Evolutionary conservation across 225 moss, liverwort and hornwort genomes (phyloP).

Genomic region (Straminergon stramineum): DNA sequence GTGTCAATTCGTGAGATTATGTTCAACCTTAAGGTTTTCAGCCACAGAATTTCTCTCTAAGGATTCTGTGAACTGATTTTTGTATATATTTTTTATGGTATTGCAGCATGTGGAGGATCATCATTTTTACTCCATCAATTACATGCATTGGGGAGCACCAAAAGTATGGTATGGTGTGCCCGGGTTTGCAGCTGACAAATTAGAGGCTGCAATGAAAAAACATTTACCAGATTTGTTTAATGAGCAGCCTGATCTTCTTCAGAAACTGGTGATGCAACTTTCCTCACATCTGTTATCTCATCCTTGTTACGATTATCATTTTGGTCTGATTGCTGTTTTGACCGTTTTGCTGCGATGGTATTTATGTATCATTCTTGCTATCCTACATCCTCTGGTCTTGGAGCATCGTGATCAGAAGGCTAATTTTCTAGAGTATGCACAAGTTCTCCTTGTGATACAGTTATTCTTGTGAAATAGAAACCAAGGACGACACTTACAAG

Average conservation of each 20-base stretch:
- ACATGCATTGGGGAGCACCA: conserved; percentile 96
- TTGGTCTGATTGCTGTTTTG: background rate
- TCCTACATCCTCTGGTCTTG: background rate
- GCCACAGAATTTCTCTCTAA: background rate
- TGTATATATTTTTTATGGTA: background rate
- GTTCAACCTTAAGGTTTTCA: background rate
- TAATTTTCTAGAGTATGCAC: background rate
- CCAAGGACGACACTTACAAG: background rate
- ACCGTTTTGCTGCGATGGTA: background rate
- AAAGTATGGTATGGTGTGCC: conserved; percentile 99
- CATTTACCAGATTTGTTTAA: conserved; percentile 82
- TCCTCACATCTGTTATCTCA: background rate
- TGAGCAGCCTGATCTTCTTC: conserved; percentile 96
- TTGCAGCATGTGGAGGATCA: conserved; percentile 99
- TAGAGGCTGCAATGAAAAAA: conserved; percentile 86
- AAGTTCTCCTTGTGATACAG: background rate
- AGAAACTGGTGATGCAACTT: conserved; percentile 72
- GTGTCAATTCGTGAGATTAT: background rate
- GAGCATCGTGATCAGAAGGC: background rate
- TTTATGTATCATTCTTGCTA: background rate
- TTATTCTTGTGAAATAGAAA: background rate
- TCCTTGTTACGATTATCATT: background rate
- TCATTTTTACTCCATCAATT: conserved; percentile 97
- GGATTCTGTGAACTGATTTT: background rate
- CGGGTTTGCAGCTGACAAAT: conserved; percentile 60